Base-by-base conservation (phyloP, 2,329 filamentous ascomycete species). In the Beauveria bassiana region DNA sequence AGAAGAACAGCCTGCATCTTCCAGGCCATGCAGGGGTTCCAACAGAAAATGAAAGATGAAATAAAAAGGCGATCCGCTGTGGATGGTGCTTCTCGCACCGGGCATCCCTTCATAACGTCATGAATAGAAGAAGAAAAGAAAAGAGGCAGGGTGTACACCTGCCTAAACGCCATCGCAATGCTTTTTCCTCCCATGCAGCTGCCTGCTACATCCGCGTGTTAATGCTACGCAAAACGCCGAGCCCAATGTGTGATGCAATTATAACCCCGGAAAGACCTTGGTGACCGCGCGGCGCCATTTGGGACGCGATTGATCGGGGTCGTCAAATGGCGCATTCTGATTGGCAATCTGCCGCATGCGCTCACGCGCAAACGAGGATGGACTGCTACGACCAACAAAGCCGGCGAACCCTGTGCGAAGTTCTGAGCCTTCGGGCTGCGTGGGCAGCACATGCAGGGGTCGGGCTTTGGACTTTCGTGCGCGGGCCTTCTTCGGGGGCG, bases 331-430 rank as follows among this genome's bases (percentile, higher is more conserved):
- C 58, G 75, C 74, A 52, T 76, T 76, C 38, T 71, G 75, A 56
- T 73, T 72, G 10, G 76, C 76, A 63, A 78, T 75, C 54, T 77
- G 70, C 50, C 75, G 73, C 74, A 78, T 78, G 20, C 76, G 72
- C 63, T 77, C 72, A 52, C 76, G 71, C 28, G 76, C 75, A 67
- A 78, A 75, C 8, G 75, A 77, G 5, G 77, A 78, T 3, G 76
- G 76, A 62, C 76, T 78, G 54, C 70, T 70, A 31, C 74, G 74
- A 24, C 75, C 73, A 40, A 66, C 67, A 26, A 66, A 65, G 42
- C 68, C 66, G 26, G 66, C 63, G 22, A 59, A 59, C 20, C 18
- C 59, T 8, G 68, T 68, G 16, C 64, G 68, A 42, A 71, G 62
- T 54, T 74, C 73, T 6, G 68, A 62, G 50, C 72, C 66, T 59